phyloP scores from a whole-genome alignment of 768 basidiomycete genomes.

The Galerina marginata region DNA sequence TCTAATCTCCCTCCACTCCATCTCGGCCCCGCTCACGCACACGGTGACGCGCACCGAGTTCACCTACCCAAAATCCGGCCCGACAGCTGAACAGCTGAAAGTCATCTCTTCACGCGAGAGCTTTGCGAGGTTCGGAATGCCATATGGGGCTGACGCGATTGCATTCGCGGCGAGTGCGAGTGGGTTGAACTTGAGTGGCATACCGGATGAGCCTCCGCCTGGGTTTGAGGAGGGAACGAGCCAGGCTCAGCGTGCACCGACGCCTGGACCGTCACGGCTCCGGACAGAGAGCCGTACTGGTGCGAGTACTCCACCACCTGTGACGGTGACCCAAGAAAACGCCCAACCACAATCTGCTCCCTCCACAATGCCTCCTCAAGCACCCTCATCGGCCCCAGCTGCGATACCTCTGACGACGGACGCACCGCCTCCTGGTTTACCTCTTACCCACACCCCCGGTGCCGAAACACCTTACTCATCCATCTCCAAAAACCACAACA shows the following conservation, averaged over 20 bases:
- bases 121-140: conserved; percentile 72
- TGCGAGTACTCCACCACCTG: conserved; percentile 26
- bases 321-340: neutral
- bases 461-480: neutral
- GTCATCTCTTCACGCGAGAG: conserved; percentile 72
- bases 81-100: conserved; percentile 68
- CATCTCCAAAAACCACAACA: neutral
- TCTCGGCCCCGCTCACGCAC: conserved; percentile 78
- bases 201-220: conserved; percentile 47
- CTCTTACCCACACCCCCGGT: neutral
- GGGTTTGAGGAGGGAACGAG: conserved; percentile 49
- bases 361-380: too few relatives aligned
- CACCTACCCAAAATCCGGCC: conserved; percentile 65
- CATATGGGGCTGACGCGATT: conserved; percentile 77
- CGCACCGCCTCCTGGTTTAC: neutral
- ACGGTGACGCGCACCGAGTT: conserved; percentile 76
- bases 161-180: conserved; percentile 62
- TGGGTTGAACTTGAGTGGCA: conserved; percentile 36
- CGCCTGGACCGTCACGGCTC: conserved; percentile 32
- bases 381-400: neutral
- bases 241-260: conserved; percentile 17
- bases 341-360: too few relatives aligned
- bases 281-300: conserved; percentile 15
- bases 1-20: conserved; percentile 71
- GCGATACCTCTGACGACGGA: neutral